Conservation (phyloP, 2,329 filamentous ascomycete genomes). For the Phyllosticta citribraziliensis region DNA sequence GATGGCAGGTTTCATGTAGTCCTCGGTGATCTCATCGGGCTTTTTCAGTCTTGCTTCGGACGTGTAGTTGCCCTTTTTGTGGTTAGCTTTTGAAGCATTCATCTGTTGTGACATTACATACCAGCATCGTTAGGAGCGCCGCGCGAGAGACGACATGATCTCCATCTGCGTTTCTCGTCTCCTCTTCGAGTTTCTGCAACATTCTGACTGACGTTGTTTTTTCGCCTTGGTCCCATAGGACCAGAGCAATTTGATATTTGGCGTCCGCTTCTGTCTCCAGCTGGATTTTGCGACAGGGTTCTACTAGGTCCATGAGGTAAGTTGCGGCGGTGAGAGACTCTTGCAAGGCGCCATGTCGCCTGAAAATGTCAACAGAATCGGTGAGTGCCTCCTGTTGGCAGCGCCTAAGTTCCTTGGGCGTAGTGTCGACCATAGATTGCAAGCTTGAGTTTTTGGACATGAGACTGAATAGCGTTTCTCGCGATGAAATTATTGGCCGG, state of each 20-base stretch:
- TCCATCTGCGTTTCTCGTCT: slow-evolving; percentile 12
- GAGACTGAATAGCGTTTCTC: slow-evolving; percentile 72
- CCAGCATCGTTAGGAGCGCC: slow-evolving; percentile 73
- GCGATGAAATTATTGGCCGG: slow-evolving; percentile 68
- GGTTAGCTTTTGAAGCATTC: slow-evolving; percentile 11
- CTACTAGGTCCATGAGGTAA: slow-evolving; percentile 67
- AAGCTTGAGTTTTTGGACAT: slow-evolving; percentile 62
- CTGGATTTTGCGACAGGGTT: slow-evolving; percentile 57
- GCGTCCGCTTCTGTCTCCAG: slow-evolving; percentile 68
- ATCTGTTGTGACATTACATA: slow-evolving; percentile 18
- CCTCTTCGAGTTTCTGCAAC: slow-evolving; percentile 55
- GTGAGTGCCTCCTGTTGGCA: slow-evolving; percentile 71
- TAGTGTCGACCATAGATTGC: slow-evolving; percentile 50
- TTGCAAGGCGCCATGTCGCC: slow-evolving; percentile 72
- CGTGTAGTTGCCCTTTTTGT: slow-evolving; percentile 61
- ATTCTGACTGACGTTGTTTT: slow-evolving; percentile 81
- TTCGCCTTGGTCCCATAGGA: slow-evolving; percentile 91
- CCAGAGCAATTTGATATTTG: slow-evolving; percentile 74
- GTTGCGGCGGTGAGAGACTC: slow-evolving; percentile 82
- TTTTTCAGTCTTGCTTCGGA: slow-evolving; percentile 86
- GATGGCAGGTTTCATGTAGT: slow-evolving; percentile 77
- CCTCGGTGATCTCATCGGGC: slow-evolving; percentile 77
- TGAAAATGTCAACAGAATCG: slow-evolving; percentile 62
- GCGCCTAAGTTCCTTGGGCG: slow-evolving; percentile 53
- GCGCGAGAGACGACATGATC: slow-evolving; percentile 27